Evolutionary conservation across 805 yeast species (phyloP).

Genomic region (Wickerhamiella lipophila): DNA sequence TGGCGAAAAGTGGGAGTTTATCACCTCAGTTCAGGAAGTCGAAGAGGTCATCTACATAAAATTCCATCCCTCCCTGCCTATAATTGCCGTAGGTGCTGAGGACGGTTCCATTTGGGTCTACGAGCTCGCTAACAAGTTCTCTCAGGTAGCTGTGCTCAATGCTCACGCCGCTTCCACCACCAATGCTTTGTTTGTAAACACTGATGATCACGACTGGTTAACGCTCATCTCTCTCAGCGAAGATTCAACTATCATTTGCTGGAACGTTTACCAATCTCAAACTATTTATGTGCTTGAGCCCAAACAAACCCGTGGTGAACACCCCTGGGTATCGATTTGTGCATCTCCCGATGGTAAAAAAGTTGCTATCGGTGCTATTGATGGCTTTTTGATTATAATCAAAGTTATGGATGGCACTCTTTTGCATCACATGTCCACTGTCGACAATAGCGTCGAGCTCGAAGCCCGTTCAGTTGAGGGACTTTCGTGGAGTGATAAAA

Average conservation of each 20-base stretch:
- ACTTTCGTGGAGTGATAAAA: conserved; percentile 58
- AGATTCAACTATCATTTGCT: conserved; percentile 73
- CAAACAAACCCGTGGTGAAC: conserved; percentile 54
- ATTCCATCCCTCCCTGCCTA: conserved; percentile 59
- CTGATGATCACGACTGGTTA: conserved; percentile 45
- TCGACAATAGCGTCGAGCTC: conserved; percentile 36
- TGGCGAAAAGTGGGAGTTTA: conserved; percentile 71
- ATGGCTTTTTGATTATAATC: conserved; percentile 71
- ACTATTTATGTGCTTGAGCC: conserved; percentile 39
- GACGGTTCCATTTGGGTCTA: conserved; percentile 96
- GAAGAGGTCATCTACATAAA: conserved; percentile 81
- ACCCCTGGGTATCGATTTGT: conserved; percentile 79
- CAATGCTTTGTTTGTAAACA: conserved; percentile 59
- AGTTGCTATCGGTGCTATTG: conserved; percentile 74
- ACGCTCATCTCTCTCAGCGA: conserved; percentile 65
- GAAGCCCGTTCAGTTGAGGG: conserved; percentile 63
- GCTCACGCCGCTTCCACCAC: conserved; percentile 74
- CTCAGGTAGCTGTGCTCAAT: conserved; percentile 26
- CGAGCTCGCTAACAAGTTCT: conserved; percentile 41
- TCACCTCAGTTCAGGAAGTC: conserved; percentile 66
- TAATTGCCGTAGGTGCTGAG: conserved; percentile 82
- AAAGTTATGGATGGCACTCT: conserved; percentile 64
- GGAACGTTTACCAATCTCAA: conserved; percentile 77
- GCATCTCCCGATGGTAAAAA: conserved; percentile 38
- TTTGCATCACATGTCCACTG: conserved; percentile 47